Evolutionary conservation across 208 protist species (phyloP), one percentile per base, ranked within the genome.

Genomic region (Trypanosoma caninum): DNA sequence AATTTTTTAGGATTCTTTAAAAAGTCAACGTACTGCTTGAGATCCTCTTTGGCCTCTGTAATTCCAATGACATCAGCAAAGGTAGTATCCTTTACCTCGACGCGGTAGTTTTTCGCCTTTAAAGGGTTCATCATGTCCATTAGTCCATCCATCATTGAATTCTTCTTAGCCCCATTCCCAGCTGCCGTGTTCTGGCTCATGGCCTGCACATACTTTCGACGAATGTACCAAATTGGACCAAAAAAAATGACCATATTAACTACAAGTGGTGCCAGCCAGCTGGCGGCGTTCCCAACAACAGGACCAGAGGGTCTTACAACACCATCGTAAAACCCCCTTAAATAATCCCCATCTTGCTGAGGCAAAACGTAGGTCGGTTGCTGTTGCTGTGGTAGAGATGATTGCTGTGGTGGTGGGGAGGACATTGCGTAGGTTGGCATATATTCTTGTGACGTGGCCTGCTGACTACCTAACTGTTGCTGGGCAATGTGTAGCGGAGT

Each of bases 21-120:
- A 72, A 99, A 99, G 56, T 98, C 93, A 13, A 99, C 97, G 80
- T 99, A 98, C 84, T 99, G 97, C 80, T 95, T 90, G 41, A 99
- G 84, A 56, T 99, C 98, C 31, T 96, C 82, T 71, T 99, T 99
- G 6, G 98, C 97, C 66, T 99, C 97, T 4, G 96, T 93, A 35
- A 98, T 89, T 37, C 98, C 98, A 44, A 96, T 98, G 20, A 99
- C 95, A 71, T 99, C 97, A 51, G 87, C 83, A 69, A 96, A 96
- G 22, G 70, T 94, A 11, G 87, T 94, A 16, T 76, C 80, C 57
- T 94, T 97, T 37, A 94, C 78, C 58, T 92, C 83, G 3, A 85
- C 85, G 53, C 80, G 78, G 61, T 89, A 97, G 60, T 95, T 80
- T 65, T 85, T 87, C 22, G 82, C 28, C 72, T 93, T 93, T 76